Evolutionary conservation across 2,329 filamentous ascomycete genomes (phyloP), one percentile per base, ranked within the genome.

Genomic region (Aspergillus vadensis): DNA sequence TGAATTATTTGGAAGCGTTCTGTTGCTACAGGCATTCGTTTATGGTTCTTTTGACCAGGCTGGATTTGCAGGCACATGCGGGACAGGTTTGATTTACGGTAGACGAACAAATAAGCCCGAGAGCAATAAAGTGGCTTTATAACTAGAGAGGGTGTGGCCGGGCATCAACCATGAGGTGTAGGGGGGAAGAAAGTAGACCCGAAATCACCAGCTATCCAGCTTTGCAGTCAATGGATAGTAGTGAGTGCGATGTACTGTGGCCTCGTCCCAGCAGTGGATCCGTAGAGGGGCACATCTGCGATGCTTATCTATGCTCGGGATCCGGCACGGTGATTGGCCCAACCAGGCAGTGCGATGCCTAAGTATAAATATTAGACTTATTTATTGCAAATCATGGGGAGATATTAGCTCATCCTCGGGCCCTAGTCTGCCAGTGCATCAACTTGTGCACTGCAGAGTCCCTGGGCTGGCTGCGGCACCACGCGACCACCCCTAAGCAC

Each of bases 21-120:
- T 47, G 53, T 55, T 55, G 53, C 53, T 55, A 55, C 53, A 47
- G 39, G 53, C 39, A 47, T 47, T 55, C 53, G 53, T 55, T 47
- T 32, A 39, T 44, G 30, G 41, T 55, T 44, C 27, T 17, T 30
- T 27, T 14, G 39, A 36, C 53, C 53, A 30, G 21, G 39, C 32
- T 43, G 39, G 36, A 23, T 19, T 44, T 44, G 36, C 7, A 39
- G 36, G 52, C 23, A 55, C 23, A 44, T 27, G 38, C 38, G 23
- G 38, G 39, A 30, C 23, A 30, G 53, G 38, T 44, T 55, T 27
- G 53, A 44, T 36, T 55, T 55, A 44, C 53, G 41, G 53, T 43
- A 55, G 53, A 30, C 14, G 32, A 50, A 50, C 23, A 50, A 9
- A 17, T 50, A 30, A 36, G 25, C 47, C 25, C 23, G 44, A 27